phyloP scores from a whole-genome alignment of 352 stramenopile species.

The Phytophthora sansomeana region DNA sequence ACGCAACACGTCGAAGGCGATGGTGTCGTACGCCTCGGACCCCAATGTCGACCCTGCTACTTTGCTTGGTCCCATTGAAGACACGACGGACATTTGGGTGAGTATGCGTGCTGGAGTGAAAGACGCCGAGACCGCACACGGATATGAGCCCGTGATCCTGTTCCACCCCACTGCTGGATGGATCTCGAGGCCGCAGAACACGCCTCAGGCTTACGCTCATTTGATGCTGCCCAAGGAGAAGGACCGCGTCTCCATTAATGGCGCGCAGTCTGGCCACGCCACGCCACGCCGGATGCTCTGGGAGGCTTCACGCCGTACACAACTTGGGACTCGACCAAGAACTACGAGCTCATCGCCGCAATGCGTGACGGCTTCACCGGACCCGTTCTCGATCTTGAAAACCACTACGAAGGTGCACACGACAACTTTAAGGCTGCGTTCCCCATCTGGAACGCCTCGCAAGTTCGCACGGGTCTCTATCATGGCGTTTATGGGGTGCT shows the following conservation, averaged over 20 bases:
- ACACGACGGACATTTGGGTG: conserved; percentile 23
- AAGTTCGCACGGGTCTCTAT: conserved; percentile 33
- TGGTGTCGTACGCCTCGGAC: not conserved
- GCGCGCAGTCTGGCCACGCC: conserved; percentile 26
- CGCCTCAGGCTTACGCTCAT: conserved; percentile 14
- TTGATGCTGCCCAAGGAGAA: conserved; percentile 22
- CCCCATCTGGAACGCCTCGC: conserved; percentile 25
- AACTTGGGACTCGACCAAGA: conserved; percentile 22
- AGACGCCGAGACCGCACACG: conserved; percentile 8
- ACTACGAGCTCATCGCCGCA: conserved; percentile 27
- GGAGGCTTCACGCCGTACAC: conserved; percentile 5
- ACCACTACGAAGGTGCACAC: conserved; percentile 32
- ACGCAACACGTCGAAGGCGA: conserved; percentile 22
- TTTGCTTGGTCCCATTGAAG: conserved; percentile 13
- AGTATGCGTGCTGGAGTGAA: conserved; percentile 20
- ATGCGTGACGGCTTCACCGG: conserved; percentile 26
- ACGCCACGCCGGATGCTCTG: conserved; percentile 6
- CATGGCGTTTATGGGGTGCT: conserved; percentile 29
- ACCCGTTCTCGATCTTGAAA: conserved; percentile 31
- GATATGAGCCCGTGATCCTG: conserved; percentile 20
- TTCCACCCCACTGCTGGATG: conserved; percentile 17
- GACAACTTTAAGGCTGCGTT: conserved; percentile 14
- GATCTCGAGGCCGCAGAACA: conserved; percentile 15
- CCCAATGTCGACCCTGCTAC: conserved; percentile 4
- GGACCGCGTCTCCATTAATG: conserved; percentile 26